Conservation (phyloP, 495 filamentous ascomycete species). For the Talaromyces stipitatus region DNA sequence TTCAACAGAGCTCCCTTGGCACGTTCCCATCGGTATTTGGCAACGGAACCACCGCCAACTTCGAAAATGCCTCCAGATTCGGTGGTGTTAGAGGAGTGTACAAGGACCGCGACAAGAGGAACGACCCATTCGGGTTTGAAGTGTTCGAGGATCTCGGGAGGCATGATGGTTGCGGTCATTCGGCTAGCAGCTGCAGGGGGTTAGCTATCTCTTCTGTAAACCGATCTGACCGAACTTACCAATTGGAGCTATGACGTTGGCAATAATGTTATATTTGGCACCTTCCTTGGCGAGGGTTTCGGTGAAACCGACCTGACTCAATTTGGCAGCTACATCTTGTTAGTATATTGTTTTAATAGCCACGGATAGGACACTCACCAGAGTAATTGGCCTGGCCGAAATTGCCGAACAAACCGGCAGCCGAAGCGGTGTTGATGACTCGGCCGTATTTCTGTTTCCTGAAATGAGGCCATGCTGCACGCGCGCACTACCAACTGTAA, state of each 20-base stretch:
- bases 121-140: slow-evolving; percentile 96
- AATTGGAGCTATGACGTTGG: slow-evolving; percentile 94
- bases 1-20: slow-evolving; percentile 86
- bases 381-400: slow-evolving; percentile 98
- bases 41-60: slow-evolving; percentile 85
- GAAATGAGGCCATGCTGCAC: slow-evolving; percentile 97
- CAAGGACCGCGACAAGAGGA: slow-evolving; percentile 82
- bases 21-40: slow-evolving; percentile 94
- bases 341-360: slow-evolving; percentile 2
- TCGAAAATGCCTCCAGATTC: slow-evolving; percentile 91
- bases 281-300: slow-evolving; percentile 98
- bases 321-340: slow-evolving; percentile 69
- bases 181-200: slow-evolving; percentile 65
- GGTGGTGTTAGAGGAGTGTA: slow-evolving; percentile 76
- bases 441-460: slow-evolving; percentile 97
- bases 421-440: slow-evolving; percentile 92
- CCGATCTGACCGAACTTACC: slow-evolving; percentile 25
- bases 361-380: slow-evolving; percentile 27
- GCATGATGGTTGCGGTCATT: slow-evolving; percentile 98
- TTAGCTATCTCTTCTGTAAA: slow-evolving; percentile 4
- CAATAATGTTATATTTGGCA: slow-evolving; percentile 94
- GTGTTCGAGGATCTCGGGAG: slow-evolving; percentile 79
- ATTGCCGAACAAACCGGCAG: slow-evolving; percentile 89
- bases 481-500: slow-evolving; percentile 56
- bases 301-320: slow-evolving; percentile 94